These are phyloP conservation scores for Pulveroboletus sp. DNA, from an alignment of 768 basidiomycete genomes.

Conservation along the genomic window DNA sequence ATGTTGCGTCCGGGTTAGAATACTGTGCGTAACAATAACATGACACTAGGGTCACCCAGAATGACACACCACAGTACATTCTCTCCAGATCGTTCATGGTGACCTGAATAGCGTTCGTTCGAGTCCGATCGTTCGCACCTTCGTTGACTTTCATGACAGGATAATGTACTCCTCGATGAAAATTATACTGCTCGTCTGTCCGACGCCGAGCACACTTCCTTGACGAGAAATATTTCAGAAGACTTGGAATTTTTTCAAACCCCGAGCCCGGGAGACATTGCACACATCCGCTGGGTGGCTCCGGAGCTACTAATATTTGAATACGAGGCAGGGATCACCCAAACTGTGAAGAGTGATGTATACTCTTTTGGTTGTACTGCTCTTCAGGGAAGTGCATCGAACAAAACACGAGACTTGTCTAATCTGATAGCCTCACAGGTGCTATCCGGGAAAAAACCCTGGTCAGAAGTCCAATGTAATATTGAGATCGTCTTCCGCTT, in stretches of 20 bases:
- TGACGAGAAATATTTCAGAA: slow-evolving; percentile 8
- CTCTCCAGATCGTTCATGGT: slow-evolving; percentile 10
- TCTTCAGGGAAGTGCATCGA: slow-evolving; percentile 16
- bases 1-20: slow-evolving; percentile 11
- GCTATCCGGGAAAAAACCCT: too few relatives aligned
- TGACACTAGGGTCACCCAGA: too few relatives aligned
- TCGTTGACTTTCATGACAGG: slow-evolving; percentile 5
- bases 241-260: slow-evolving; percentile 13
- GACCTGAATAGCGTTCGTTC: slow-evolving; percentile 13
- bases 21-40: neutral
- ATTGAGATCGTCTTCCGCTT: slow-evolving; percentile 6
- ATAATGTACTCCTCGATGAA: slow-evolving; percentile 12
- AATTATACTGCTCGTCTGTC: slow-evolving; percentile 35
- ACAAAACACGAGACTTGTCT: neutral
- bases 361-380: slow-evolving; percentile 34
- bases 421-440: slow-evolving; percentile 14
- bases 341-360: slow-evolving; percentile 13
- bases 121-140: too few relatives aligned
- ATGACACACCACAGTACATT: slow-evolving; percentile 5
- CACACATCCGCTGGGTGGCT: slow-evolving; percentile 45
- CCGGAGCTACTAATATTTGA: slow-evolving; percentile 29
- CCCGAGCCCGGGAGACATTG: slow-evolving; percentile 28
- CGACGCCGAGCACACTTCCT: slow-evolving; percentile 41
- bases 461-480: neutral
- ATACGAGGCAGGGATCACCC: too few relatives aligned